Evolutionary conservation across 2,329 filamentous ascomycete genomes (phyloP).

Genomic region (Ophiognomonia clavigignenti-juglandacearum): DNA sequence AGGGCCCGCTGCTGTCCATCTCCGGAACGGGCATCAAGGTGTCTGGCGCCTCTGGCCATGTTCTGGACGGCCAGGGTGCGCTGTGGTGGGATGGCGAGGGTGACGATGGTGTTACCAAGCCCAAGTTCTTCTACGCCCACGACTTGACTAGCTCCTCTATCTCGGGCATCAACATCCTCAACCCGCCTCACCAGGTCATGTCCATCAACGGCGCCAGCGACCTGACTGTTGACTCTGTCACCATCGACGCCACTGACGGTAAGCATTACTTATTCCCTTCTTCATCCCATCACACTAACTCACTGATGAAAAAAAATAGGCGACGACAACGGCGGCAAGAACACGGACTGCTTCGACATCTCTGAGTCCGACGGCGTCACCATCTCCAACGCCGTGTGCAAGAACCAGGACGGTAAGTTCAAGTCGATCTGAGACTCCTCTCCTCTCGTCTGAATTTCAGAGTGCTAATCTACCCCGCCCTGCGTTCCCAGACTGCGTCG

Average conservation of each 20-base stretch:
- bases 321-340: constrained; percentile 30
- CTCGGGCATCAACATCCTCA: constrained; percentile 37
- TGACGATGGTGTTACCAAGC: constrained; percentile 1
- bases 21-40: constrained; percentile 53
- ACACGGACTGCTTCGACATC: constrained; percentile 52
- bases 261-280: constrained; percentile 23
- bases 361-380: constrained; percentile 40
- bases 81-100: constrained; percentile 56
- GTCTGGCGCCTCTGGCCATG: constrained; percentile 43
- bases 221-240: constrained; percentile 43
- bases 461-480: too few species aligned
- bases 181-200: constrained; percentile 50
- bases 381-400: constrained; percentile 45
- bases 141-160: constrained; percentile 26
- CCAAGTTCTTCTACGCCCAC: constrained; percentile 23
- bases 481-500: too few species aligned
- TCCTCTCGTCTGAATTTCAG: too few species aligned
- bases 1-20: constrained; percentile 58
- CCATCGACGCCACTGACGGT: constrained; percentile 53
- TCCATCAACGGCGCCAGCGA: constrained; percentile 36
- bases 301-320: constrained; percentile 2
- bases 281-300: constrained; percentile 12
- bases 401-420: constrained; percentile 59
- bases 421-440: too few species aligned
- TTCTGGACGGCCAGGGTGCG: constrained; percentile 52